These are phyloP conservation scores for Lipomyces mesembrius DNA, from an alignment of 805 yeast species.

Conservation along the genomic window DNA sequence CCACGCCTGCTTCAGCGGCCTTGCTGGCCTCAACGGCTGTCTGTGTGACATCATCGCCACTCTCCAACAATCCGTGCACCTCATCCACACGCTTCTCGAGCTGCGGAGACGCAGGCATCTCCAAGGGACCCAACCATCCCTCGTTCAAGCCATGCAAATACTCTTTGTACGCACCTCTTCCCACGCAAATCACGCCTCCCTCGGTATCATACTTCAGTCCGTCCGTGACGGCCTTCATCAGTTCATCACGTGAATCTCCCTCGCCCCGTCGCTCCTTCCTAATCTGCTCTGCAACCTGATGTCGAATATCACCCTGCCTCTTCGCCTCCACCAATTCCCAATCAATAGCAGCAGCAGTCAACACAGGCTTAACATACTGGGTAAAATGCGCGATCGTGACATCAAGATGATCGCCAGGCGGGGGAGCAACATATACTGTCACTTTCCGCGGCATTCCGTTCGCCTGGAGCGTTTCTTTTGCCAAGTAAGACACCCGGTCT, in stretches of 20 bases:
- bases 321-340: slow-evolving; percentile 75
- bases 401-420: slow-evolving; percentile 88
- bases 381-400: slow-evolving; percentile 74
- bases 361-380: slow-evolving; percentile 79
- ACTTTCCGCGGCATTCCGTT: slow-evolving; percentile 68
- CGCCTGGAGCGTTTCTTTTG: slow-evolving; percentile 52
- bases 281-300: slow-evolving; percentile 78
- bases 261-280: slow-evolving; percentile 64
- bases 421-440: slow-evolving; percentile 89
- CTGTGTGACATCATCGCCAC: slow-evolving; percentile 20
- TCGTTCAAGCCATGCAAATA: slow-evolving; percentile 89
- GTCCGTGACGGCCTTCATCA: slow-evolving; percentile 36
- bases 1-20: slow-evolving; percentile 26
- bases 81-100: slow-evolving; percentile 35
- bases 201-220: slow-evolving; percentile 48
- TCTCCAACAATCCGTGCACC: slow-evolving; percentile 18
- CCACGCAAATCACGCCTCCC: slow-evolving; percentile 91
- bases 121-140: slow-evolving; percentile 91
- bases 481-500: slow-evolving; percentile 58
- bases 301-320: slow-evolving; percentile 88
- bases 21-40: slow-evolving; percentile 19
- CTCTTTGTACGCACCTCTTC: slow-evolving; percentile 96
- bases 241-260: slow-evolving; percentile 42
- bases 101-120: slow-evolving; percentile 48
- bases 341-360: slow-evolving; percentile 83